Percentiles rank a stretch among this genome's conserved stretches.
Evolutionary conservation across 2,329 filamentous ascomycete species (phyloP).

Genomic region (Fusarium xyrophilum): DNA sequence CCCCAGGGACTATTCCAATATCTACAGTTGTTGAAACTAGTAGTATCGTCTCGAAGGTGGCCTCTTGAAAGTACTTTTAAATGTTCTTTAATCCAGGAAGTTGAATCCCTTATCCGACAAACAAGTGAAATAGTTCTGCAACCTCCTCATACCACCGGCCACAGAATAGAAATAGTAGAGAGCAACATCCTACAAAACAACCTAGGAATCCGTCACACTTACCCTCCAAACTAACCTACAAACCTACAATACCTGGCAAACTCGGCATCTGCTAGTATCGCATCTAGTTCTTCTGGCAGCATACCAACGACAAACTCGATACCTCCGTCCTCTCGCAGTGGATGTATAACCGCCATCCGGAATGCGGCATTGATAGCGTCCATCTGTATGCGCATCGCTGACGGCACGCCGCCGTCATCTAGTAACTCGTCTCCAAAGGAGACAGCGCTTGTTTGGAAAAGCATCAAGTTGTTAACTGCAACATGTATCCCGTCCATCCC

Average conservation of each 20-base stretch:
- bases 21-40: too few species aligned
- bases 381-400: not conserved
- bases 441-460: not conserved
- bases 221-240: not conserved
- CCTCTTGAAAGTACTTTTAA: rapidly evolving
- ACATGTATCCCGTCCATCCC: not conserved
- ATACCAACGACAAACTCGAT: not conserved
- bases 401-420: not conserved
- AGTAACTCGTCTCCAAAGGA: not conserved
- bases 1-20: too few species aligned
- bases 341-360: not conserved
- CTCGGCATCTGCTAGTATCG: not conserved
- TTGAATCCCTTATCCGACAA: not conserved
- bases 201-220: not conserved
- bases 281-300: not conserved
- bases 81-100: not conserved
- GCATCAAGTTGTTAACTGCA: not conserved
- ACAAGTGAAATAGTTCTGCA: too few species aligned
- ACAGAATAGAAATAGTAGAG: not conserved
- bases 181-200: not conserved
- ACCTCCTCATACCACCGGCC: rapidly evolving
- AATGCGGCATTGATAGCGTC: not conserved
- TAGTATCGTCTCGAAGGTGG: rapidly evolving
- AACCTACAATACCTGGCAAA: not conserved
- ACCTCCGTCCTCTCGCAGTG: not conserved